Conservation (phyloP, 805 yeast genomes). For the Kluyveromyces siamensis region DNA sequence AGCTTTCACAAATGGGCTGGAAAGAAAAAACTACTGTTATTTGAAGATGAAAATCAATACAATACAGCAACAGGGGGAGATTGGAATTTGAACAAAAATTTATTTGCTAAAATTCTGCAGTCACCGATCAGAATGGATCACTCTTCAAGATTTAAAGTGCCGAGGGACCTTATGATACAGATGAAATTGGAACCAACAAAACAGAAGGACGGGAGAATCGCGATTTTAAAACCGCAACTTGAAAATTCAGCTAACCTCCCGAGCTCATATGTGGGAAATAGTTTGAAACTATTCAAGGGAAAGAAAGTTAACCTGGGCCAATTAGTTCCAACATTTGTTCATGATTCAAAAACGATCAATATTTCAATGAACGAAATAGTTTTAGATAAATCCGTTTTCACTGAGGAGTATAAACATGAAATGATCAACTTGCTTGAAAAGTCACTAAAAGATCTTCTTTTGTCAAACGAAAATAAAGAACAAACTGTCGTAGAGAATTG, state of each 20-base stretch:
- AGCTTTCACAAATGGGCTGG: slow-evolving; percentile 30
- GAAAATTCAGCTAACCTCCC: slow-evolving; percentile 6
- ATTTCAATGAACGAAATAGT: slow-evolving; percentile 1
- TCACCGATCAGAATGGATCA: slow-evolving; percentile 38
- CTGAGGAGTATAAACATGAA: background rate
- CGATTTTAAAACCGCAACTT: slow-evolving; percentile 6
- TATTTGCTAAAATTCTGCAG: slow-evolving; percentile 32
- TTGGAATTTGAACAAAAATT: slow-evolving; percentile 22
- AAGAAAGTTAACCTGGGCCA: background rate
- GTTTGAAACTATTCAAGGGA: background rate
- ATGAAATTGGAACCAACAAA: slow-evolving; percentile 18
- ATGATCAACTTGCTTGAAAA: background rate
- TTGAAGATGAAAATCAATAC: slow-evolving; percentile 5
- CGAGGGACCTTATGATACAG: slow-evolving; percentile 32
- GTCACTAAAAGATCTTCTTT: background rate
- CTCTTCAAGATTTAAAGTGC: slow-evolving; percentile 29
- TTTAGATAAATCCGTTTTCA: background rate
- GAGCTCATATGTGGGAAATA: slow-evolving; percentile 19
- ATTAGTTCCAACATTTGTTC: slow-evolving; percentile 4
- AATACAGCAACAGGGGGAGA: background rate
- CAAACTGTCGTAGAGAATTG: slow-evolving; percentile 2
- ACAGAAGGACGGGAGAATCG: slow-evolving; percentile 6
- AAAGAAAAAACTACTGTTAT: slow-evolving; percentile 16
- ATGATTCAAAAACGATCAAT: slow-evolving; percentile 1
- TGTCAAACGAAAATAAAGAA: background rate